Evolutionary conservation across 805 yeast species (phyloP).

Genomic region (Starmera dryadoides): DNA sequence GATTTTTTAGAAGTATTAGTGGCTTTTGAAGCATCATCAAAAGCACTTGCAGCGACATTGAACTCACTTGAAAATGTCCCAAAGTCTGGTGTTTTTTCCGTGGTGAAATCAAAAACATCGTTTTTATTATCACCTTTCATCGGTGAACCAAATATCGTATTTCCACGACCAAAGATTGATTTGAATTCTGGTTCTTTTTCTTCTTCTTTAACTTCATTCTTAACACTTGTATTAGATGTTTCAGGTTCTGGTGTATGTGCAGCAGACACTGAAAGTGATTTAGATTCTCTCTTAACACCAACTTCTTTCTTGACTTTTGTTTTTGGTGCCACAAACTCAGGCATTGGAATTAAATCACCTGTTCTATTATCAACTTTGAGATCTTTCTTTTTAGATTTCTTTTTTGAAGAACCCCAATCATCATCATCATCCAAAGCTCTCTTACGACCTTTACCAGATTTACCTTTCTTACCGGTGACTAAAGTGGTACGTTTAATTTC

Average conservation of each 20-base stretch:
- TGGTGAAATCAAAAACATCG: constrained; percentile 5
- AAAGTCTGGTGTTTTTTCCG: background rate
- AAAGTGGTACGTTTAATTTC: constrained; percentile 46
- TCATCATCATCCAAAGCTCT: constrained; percentile 22
- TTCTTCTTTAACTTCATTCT: constrained; percentile 10
- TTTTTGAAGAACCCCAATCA: constrained; percentile 9
- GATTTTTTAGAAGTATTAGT: constrained; percentile 2
- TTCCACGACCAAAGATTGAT: constrained; percentile 28
- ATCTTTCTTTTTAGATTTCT: constrained; percentile 12
- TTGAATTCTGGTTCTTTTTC: constrained; percentile 21
- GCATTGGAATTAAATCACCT: constrained; percentile 19
- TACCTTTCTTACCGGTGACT: constrained; percentile 37
- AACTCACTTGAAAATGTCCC: constrained; percentile 4
- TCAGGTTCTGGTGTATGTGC: constrained; percentile 4
- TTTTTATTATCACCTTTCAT: constrained; percentile 5
- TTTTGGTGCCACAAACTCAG: constrained; percentile 13
- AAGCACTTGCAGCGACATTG: constrained; percentile 4
- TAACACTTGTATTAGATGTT: constrained; percentile 9
- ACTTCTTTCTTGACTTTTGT: constrained; percentile 3
- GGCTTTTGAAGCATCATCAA: constrained; percentile 2
- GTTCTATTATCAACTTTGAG: constrained; percentile 9
- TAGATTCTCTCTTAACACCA: background rate
- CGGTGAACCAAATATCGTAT: constrained; percentile 22
- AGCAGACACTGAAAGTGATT: background rate
- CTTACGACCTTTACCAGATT: constrained; percentile 28